A percentile compares a stretch with the other conserved stretches of the same genome.
Conservation (phyloP, 1,139 yeast genomes). For the Debaryomyces psychrophilus region DNA sequence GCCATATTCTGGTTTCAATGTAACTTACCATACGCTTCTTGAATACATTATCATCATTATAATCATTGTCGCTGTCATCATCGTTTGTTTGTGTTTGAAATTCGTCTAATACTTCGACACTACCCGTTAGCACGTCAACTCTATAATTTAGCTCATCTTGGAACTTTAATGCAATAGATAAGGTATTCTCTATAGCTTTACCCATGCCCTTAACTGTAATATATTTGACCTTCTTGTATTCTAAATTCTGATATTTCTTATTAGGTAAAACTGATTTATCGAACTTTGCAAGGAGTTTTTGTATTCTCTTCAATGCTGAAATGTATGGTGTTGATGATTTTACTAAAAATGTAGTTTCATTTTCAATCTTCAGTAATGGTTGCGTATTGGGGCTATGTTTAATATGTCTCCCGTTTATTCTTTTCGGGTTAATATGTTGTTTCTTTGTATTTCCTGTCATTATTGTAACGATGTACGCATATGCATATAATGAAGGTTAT, state of each 20-base stretch:
- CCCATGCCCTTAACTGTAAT: conserved; percentile 72
- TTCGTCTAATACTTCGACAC: conserved; percentile 67
- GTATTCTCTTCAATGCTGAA: conserved; percentile 61
- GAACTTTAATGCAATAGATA: conserved; percentile 56
- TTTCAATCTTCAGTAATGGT: conserved; percentile 34
- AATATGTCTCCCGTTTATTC: conserved; percentile 35
- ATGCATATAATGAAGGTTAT: neutral
- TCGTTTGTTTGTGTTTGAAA: conserved; percentile 24
- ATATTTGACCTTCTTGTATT: conserved; percentile 42
- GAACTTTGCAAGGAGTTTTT: conserved; percentile 47
- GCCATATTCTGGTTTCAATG: conserved; percentile 56
- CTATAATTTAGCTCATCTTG: conserved; percentile 46
- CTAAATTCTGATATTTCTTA: conserved; percentile 41
- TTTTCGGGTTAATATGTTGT: conserved; percentile 12
- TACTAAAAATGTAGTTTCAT: conserved; percentile 55
- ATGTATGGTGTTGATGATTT: conserved; percentile 64
- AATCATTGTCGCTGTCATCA: conserved; percentile 21
- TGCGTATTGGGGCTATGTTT: conserved; percentile 50
- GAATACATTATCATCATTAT: conserved; percentile 43
- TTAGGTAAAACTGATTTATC: conserved; percentile 31
- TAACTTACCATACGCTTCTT: conserved; percentile 60
- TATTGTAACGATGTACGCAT: neutral
- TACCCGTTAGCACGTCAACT: conserved; percentile 60
- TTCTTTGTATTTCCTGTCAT: neutral
- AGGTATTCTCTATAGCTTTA: conserved; percentile 56